These are phyloP conservation scores for Hypocrella siamensis DNA, from an alignment of 2,329 filamentous ascomycete species.

Conservation along the genomic window DNA sequence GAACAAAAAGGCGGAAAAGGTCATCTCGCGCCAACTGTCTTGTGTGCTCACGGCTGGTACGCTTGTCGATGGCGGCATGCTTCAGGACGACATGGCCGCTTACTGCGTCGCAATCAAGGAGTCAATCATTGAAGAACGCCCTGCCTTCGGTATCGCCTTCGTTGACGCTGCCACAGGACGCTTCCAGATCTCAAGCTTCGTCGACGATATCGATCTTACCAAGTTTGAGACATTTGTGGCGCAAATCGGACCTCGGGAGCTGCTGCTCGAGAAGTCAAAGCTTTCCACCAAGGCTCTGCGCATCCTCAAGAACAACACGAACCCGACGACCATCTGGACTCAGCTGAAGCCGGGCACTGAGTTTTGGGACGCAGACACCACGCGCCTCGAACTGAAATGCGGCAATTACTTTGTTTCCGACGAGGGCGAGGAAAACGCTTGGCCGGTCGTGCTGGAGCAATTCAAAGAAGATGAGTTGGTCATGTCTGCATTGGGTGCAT, in stretches of 20 bases:
- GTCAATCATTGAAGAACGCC: slow-evolving; percentile 52
- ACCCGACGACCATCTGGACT: slow-evolving; percentile 90
- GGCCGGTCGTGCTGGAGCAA: slow-evolving; percentile 62
- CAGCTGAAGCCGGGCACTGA: slow-evolving; percentile 73
- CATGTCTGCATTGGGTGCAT: slow-evolving; percentile 82
- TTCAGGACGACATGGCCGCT: slow-evolving; percentile 94
- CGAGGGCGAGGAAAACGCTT: slow-evolving; percentile 41
- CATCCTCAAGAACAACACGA: slow-evolving; percentile 91
- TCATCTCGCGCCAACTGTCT: slow-evolving; percentile 80
- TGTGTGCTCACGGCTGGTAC: slow-evolving; percentile 87
- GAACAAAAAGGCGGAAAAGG: slow-evolving; percentile 69
- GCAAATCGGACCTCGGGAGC: slow-evolving; percentile 75
- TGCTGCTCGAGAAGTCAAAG: slow-evolving; percentile 75
- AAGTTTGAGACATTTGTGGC: slow-evolving; percentile 96
- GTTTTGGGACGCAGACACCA: slow-evolving; percentile 78
- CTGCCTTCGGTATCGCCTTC: slow-evolving; percentile 82
- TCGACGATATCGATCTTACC: slow-evolving; percentile 83
- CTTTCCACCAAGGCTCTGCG: slow-evolving; percentile 80
- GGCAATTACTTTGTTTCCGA: slow-evolving; percentile 61
- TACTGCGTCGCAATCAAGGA: slow-evolving; percentile 95
- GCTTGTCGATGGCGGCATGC: slow-evolving; percentile 87
- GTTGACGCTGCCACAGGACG: slow-evolving; percentile 92
- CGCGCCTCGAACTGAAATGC: slow-evolving; percentile 64
- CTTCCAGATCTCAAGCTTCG: slow-evolving; percentile 83
- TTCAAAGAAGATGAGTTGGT: slow-evolving; percentile 62